Evolutionary conservation across 2,329 filamentous ascomycete species (phyloP).

Genomic region (Orbilia javanica): DNA sequence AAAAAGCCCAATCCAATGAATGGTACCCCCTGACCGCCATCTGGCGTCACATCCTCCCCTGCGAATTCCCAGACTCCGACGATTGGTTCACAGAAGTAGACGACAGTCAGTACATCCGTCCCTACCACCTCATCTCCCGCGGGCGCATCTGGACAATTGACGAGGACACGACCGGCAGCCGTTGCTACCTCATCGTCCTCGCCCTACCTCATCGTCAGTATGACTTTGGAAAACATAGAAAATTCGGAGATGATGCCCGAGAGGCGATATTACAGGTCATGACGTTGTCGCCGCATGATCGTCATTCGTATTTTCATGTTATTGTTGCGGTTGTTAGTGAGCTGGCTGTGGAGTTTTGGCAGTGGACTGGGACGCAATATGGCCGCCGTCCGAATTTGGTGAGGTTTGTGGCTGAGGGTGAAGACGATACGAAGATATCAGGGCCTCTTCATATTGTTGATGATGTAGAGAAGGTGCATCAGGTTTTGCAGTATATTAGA

Average conservation of each 20-base stretch:
- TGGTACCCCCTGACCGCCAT: not conserved
- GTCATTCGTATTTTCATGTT: not conserved
- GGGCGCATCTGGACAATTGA: not conserved
- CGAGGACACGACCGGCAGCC: not conserved
- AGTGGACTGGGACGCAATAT: constrained; percentile 18
- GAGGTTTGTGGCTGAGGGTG: constrained; percentile 13
- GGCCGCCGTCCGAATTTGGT: not conserved
- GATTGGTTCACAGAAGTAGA: no score
- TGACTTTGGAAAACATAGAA: constrained; percentile 25
- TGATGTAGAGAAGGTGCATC: constrained; percentile 31
- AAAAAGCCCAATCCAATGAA: not conserved
- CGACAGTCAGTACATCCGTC: not conserved
- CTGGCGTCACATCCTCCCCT: not conserved
- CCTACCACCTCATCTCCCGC: not conserved
- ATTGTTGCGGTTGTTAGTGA: constrained; percentile 20
- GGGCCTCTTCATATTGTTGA: constrained; percentile 43
- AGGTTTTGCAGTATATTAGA: constrained; percentile 22
- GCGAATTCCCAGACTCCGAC: no score
- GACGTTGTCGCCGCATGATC: not conserved
- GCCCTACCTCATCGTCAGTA: not conserved
- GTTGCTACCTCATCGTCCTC: not conserved
- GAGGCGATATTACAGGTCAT: constrained; percentile 12
- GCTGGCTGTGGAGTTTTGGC: constrained; percentile 33
- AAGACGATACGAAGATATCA: not conserved
- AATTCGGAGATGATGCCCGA: constrained; percentile 28